These are phyloP conservation scores for Boletus semigastroideus DNA, from an alignment of 1,284 basidiomycete species.

Conservation along the genomic window DNA sequence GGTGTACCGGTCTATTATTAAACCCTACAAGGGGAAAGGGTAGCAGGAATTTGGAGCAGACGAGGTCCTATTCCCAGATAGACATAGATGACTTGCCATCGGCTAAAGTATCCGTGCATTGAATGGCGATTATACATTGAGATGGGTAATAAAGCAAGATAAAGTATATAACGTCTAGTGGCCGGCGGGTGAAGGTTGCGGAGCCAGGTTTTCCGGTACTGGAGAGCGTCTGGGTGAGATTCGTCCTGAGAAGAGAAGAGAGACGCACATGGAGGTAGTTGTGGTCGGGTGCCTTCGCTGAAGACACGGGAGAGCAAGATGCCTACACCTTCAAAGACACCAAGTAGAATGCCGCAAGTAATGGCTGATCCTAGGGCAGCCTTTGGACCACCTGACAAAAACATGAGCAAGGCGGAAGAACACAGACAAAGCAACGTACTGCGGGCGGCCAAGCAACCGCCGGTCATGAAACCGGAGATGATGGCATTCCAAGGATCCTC, in stretches of 20 bases:
- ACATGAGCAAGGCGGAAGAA: conserved; percentile 5
- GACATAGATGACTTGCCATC: conserved; percentile 26
- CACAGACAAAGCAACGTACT: conserved; percentile 57
- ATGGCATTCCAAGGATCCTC: conserved; percentile 99
- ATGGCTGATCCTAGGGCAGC: conserved; percentile 90
- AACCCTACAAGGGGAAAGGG: conserved; percentile 1
- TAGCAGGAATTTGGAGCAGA: not conserved
- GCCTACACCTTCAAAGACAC: conserved; percentile 95
- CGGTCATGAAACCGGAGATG: conserved; percentile 97
- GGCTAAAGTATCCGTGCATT: conserved; percentile 32
- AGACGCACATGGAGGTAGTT: conserved; percentile 43
- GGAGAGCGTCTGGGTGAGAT: not conserved
- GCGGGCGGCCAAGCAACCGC: conserved; percentile 92
- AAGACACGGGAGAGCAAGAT: conserved; percentile 84
- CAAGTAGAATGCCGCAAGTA: conserved; percentile 94
- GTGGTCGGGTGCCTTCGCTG: conserved; percentile 78
- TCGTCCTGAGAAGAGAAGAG: not conserved
- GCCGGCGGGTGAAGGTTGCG: conserved; percentile 24
- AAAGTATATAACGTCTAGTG: conserved; percentile 33
- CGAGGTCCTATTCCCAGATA: not conserved
- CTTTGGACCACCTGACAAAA: conserved; percentile 78
- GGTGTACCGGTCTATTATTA: conserved; percentile 7
- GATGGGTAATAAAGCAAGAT: conserved; percentile 33
- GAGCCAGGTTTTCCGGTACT: conserved; percentile 35
- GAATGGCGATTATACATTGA: conserved; percentile 41